These are phyloP conservation scores for Pestalotiopsis fici DNA, from an alignment of 2,329 filamentous ascomycete genomes.

Conservation along the genomic window DNA sequence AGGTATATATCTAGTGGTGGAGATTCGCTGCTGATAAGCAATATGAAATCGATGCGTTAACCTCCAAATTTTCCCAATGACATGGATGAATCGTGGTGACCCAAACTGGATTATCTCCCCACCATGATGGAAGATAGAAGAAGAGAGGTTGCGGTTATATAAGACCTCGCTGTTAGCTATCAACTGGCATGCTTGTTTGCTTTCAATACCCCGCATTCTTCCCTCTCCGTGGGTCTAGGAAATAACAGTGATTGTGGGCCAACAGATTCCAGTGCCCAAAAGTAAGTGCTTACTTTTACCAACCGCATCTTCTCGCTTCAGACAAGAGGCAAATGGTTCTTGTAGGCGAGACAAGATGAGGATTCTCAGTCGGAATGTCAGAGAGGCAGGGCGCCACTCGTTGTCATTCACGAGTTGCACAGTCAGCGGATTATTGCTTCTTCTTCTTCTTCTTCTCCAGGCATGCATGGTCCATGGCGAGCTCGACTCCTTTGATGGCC, in stretches of 20 bases:
- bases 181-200: neutral
- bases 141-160: neutral
- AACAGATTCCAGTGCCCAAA: neutral
- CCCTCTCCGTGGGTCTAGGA: neutral
- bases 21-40: neutral
- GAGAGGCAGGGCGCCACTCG: neutral
- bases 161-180: neutral
- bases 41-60: neutral
- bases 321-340: too few relatives aligned
- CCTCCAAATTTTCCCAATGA: neutral
- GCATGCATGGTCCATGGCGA: neutral
- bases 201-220: neutral
- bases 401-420: neutral
- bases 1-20: neutral
- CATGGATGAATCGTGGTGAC: neutral
- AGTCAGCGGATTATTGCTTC: neutral
- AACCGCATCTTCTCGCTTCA: too few relatives aligned
- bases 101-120: neutral
- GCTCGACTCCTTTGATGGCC: slow-evolving; percentile 44
- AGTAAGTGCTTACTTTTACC: neutral
- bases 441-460: neutral
- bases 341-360: neutral
- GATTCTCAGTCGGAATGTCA: neutral
- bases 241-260: neutral
- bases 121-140: neutral